Conservation (phyloP, 176 grass and related monocot genomes). For the Pontederia paniculata region DNA sequence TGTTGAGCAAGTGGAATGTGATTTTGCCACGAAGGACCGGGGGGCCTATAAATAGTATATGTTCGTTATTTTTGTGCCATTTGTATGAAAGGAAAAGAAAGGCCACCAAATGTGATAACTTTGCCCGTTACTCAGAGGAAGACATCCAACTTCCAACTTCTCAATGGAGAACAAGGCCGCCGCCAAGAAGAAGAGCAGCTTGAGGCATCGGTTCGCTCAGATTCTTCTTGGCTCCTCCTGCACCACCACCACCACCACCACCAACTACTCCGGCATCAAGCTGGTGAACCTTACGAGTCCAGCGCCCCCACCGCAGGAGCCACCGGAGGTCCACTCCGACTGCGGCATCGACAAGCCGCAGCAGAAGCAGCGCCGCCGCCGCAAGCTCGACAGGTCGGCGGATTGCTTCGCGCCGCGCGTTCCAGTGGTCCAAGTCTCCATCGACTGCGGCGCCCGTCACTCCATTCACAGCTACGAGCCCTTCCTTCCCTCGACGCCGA, state of each 20-base stretch:
- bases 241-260: conserved; percentile 1
- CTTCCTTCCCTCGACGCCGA: conserved; percentile 23
- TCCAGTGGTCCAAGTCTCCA: conserved; percentile 47
- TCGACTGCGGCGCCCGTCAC: conserved; percentile 59
- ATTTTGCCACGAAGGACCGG: no score
- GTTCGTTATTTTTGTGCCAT: no score
- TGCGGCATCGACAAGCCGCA: neutral
- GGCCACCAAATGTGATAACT: no score
- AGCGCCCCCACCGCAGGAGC: conserved; percentile 8
- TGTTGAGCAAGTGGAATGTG: no score
- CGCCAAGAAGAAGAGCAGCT: conserved; percentile 22
- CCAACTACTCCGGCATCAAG: neutral
- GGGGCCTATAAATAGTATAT: no score
- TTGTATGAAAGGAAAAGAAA: no score
- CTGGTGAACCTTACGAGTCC: neutral
- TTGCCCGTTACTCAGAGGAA: no score
- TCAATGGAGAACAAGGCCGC: no score
- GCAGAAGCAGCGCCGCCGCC: neutral
- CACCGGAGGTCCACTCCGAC: conserved; percentile 5
- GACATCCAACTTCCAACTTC: no score
- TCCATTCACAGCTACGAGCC: conserved; percentile 46
- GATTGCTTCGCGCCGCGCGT: conserved; percentile 5
- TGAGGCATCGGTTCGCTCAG: conserved; percentile 57
- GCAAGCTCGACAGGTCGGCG: conserved; percentile 17
- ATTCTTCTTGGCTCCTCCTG: conserved; percentile 54